Evolutionary conservation across 768 basidiomycete species (phyloP).

Genomic region (Calocybe indica): DNA sequence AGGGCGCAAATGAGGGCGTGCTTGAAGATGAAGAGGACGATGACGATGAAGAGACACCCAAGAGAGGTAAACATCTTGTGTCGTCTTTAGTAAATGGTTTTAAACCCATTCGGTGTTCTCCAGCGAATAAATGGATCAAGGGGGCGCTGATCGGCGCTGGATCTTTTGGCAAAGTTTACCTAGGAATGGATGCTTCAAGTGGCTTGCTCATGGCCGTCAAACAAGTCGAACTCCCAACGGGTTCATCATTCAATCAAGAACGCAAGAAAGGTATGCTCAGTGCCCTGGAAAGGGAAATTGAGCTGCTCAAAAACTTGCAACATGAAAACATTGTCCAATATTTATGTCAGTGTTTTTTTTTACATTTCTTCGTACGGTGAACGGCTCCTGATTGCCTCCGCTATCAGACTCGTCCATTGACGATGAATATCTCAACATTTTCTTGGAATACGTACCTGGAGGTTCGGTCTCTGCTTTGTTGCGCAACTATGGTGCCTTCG

Average conservation of each 20-base stretch:
- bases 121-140: slow-evolving; percentile 94
- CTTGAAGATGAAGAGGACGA: slow-evolving; percentile 38
- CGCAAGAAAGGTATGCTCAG: slow-evolving; percentile 91
- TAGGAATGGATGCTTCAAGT: slow-evolving; percentile 89
- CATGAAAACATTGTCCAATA: slow-evolving; percentile 98
- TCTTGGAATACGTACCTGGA: slow-evolving; percentile 94
- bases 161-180: slow-evolving; percentile 92
- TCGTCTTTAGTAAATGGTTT: background rate
- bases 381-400: slow-evolving; percentile 1
- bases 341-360: slow-evolving; percentile 57
- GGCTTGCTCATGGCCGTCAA: slow-evolving; percentile 96
- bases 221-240: slow-evolving; percentile 88
- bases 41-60: slow-evolving; percentile 45
- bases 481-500: slow-evolving; percentile 90
- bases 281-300: slow-evolving; percentile 90
- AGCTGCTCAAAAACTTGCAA: slow-evolving; percentile 85
- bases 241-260: slow-evolving; percentile 82
- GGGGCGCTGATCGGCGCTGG: slow-evolving; percentile 93
- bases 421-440: slow-evolving; percentile 88
- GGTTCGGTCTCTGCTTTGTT: slow-evolving; percentile 89
- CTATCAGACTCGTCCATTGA: slow-evolving; percentile 86
- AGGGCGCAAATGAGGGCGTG: slow-evolving; percentile 35
- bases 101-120: slow-evolving; percentile 9
- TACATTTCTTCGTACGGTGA: background rate
- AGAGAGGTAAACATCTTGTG: slow-evolving; percentile 36